Base-by-base conservation (phyloP, 2,329 filamentous ascomycete genomes). In the Zalaria obscura region DNA sequence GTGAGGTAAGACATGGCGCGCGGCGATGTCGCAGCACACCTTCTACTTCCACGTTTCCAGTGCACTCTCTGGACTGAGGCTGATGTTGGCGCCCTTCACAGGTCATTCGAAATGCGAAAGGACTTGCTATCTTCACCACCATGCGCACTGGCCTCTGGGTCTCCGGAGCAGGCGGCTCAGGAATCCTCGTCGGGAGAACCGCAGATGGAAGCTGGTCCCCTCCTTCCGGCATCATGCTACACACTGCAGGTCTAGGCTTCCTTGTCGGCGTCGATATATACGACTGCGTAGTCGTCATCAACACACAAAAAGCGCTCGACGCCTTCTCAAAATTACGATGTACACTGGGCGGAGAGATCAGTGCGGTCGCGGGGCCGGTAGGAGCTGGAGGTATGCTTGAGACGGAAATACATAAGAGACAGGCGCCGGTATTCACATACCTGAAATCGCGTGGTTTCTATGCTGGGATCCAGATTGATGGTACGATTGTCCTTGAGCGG, bases 61-160 rank as follows among this genome's bases (percentile, higher is more conserved):
- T 18, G 18, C 18, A 18, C 18, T 18, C 18, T 18, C 18, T 18
- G 18, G 18, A 18, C 18, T 18, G 18, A 18, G 18, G 18, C 18
- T 18, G 18, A 18, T 18, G 18, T 18, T 18, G 18, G 18, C 18
- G 18, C 18, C 18, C 18, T 18, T 18, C n/a, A 3, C 66, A 80
- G 55, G 85, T 95, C 43, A 85, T 96, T 51, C 77, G 83, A 55
- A 84, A 91, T 63, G 87, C 88, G 27, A 86, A 89, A 50, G 89
- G 86, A 7, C 73, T 96, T 44, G 88, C 86, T 41, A 84, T 96
- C 50, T 95, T 95, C 65, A 94, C 88, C 1, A 93, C 86, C 27
- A 93, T 95, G 86, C 80, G 89, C 45, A 89, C 85, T 9, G 89
- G 89, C 8, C 67, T 95, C 28, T 94, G 88, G 83, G 72, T 93